Evolutionary conservation across 352 stramenopile genomes (phyloP), one percentile per base, ranked within the genome.

Genomic region (Thalassiosira mediterranea): DNA sequence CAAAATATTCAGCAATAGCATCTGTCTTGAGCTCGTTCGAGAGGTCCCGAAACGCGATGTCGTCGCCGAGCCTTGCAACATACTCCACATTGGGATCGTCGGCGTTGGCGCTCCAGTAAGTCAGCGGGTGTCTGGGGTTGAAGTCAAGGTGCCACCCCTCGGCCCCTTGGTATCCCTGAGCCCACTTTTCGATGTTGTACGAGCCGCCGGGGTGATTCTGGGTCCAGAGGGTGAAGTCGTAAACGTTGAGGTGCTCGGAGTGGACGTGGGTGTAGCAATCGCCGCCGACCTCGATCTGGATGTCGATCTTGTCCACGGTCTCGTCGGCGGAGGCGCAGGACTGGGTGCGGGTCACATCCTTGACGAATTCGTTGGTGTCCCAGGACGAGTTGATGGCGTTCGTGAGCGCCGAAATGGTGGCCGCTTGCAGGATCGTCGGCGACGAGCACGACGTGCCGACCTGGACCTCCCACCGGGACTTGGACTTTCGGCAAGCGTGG

Each of bases 151-250:
- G 37, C 37, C 37, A 44, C 37, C 37, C 37, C 10, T 44, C n/a
- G 37, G 37, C n/a, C 10, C 42, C 61, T 15, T 78, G 46, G 44
- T 46, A 75, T 26, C 60, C 54, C 44, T 72, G 4, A 10, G 74
- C 67, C 68, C 68, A 83, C 37, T 83, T 83, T 49, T 68, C 34
- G 32, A 83, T 83, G 17, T 83, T 71, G 19, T 75, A 75, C 10
- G 37, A 44, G 15, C 74, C 74, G 23, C 74, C 74, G 26, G 73
- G 59, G 72, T 89, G 78, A 13, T 68, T 57, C 17, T 23, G 23
- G 34, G 72, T 76, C 81, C 81, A 88, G 51, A 80, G 84, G n/a
- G 81, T 86, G 19, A 86, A 80, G 32, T 88, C 77, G 26, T 79
- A 85, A 3, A 87, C 79, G 53, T 61, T 75, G 46, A 15, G 13